Base-by-base conservation (phyloP, 345 rosid species). In the Euphorbia pulcherrima region DNA sequence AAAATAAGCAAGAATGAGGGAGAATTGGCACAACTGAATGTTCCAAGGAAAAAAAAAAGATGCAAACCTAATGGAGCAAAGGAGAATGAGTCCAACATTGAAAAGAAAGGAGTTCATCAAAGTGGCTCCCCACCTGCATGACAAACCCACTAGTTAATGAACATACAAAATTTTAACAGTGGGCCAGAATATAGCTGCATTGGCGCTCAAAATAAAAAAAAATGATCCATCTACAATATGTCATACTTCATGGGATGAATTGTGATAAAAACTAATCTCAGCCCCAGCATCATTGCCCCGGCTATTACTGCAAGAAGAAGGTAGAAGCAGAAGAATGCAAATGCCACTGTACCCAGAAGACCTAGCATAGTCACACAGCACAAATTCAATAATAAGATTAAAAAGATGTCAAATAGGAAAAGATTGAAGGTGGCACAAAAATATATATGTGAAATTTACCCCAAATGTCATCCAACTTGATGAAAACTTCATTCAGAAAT, bases 81-180 rank as follows among this genome's bases (percentile, higher is more conserved):
- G 86, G 59, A 95, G 97, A 82, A 95, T 90, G 60, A 92, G 97
- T 48, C 85, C 98, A 13, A 95, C 99, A 52, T 95, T 95, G 87
- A 95, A 95, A 81, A 95, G 99, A 75, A 95, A 95, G 11, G 97
- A 95, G 82, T 90, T 95, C 99, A 92, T 92, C 30, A 92, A 82
- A 70, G 99, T 95, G 21, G 94, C 98, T 76, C 99, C 99, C 99
- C 99, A 92, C 86, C 99, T 92, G 86, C 39, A 55, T 67, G 73
- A 75, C 44, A 70, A 68, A 69, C 67, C 47, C 63, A 55, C 48
- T 10, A 53, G 67, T 70, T 20, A 29, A 69, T 83, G 6, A 81
- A 81, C 28, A 72, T 71, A 24, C 16, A 73, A 67, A 64, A 52
- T 53, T 61, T 46, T 60, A 67, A 26, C 29, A 55, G n/a, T 28